These are phyloP conservation scores for Solanum sejunctum DNA, from an alignment of 257 asterid species.

Conservation along the genomic window DNA sequence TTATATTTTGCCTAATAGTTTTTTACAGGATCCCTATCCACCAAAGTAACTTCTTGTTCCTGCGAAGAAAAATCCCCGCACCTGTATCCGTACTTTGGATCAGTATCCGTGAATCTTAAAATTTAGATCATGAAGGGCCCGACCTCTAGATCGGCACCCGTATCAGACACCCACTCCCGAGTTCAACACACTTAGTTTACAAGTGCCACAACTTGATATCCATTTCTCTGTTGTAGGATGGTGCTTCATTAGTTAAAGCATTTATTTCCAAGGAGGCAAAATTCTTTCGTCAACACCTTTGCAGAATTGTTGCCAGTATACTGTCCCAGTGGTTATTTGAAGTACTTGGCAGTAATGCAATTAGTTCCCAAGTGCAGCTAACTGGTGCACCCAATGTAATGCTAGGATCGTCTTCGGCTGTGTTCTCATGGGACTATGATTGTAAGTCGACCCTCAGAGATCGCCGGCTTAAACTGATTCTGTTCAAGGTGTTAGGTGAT, in stretches of 20 bases:
- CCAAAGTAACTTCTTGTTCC: not conserved
- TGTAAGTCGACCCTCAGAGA: slow-evolving; percentile 40
- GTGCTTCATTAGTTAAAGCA: slow-evolving; percentile 57
- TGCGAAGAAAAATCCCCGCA: not conserved
- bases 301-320: slow-evolving; percentile 41
- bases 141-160: not conserved
- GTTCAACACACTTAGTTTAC: not conserved
- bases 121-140: not conserved
- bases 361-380: slow-evolving; percentile 14
- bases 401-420: slow-evolving; percentile 13
- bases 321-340: slow-evolving; percentile 51
- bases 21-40: not conserved
- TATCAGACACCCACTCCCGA: not conserved
- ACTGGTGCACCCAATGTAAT: slow-evolving; percentile 8
- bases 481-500: slow-evolving; percentile 44
- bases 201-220: not conserved
- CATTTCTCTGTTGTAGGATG: slow-evolving; percentile 45
- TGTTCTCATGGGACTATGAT: slow-evolving; percentile 6
- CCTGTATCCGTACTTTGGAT: not conserved
- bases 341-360: slow-evolving; percentile 14
- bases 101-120: not conserved
- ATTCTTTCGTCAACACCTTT: slow-evolving; percentile 47
- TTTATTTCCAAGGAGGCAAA: slow-evolving; percentile 61
- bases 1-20: not conserved
- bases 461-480: slow-evolving; percentile 75